Evolutionary conservation across 176 grass and related monocot genomes (phyloP).

Genomic region (Olyra latifolia): DNA sequence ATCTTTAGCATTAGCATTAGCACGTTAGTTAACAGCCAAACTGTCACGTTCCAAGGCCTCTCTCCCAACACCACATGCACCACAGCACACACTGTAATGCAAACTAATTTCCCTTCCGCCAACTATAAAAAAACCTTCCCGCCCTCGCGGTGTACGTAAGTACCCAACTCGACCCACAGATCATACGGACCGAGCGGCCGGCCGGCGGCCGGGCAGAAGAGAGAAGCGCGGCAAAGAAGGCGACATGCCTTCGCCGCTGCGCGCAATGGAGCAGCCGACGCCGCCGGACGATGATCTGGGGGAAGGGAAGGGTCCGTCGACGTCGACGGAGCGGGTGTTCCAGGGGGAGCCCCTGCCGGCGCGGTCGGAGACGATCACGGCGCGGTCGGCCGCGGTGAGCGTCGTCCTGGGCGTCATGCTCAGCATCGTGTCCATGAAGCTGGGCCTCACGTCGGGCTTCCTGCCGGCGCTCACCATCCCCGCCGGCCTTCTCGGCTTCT

Average conservation of each 20-base stretch:
- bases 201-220: neutral
- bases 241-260: neutral
- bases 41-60: neutral
- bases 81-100: neutral
- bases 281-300: neutral
- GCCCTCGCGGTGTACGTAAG: neutral
- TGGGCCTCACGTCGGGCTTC: constrained; percentile 44
- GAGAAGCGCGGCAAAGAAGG: neutral
- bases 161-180: neutral
- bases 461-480: constrained; percentile 47
- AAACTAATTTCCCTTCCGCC: neutral
- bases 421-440: constrained; percentile 58
- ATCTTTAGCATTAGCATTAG: constrained; percentile 16
- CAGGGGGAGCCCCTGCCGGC: constrained; percentile 48
- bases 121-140: neutral
- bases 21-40: neutral
- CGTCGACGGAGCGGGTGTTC: constrained; percentile 56
- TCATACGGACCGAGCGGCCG: neutral
- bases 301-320: neutral
- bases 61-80: neutral
- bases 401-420: constrained; percentile 36
- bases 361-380: constrained; percentile 49
- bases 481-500: constrained; percentile 54
- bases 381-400: constrained; percentile 51
- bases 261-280: constrained; percentile 14